Percentiles rank a stretch among this genome's conserved stretches.
phyloP scores from a whole-genome alignment of 306 rosid genomes.

The cucumber (Cucumis sativus) region Cucumber_9930_V3 NC_026656.2:11235001-11235500 shows the following conservation, averaged over 20 bases:
- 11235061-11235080: neutral
- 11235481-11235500: constrained; percentile 31
- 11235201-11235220: neutral
- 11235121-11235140: neutral
- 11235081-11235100: neutral
- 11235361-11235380: neutral
- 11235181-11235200: neutral
- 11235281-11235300: constrained; percentile 41
- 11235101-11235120: neutral
- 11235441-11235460: constrained; percentile 68
- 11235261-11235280: neutral
- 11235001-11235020: neutral
- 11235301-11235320: constrained; percentile 38
- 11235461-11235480: constrained; percentile 77
- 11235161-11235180: neutral
- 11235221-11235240: neutral
- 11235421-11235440: neutral
- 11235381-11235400: neutral
- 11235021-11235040: neutral
- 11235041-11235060: neutral
- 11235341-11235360: constrained; percentile 55
- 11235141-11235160: neutral
- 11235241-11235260: neutral
- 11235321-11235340: constrained; percentile 49
- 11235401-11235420: neutral